These are phyloP conservation scores for Sporisorium graminicola DNA, from an alignment of 1,284 basidiomycete genomes.

Conservation along the genomic window DNA sequence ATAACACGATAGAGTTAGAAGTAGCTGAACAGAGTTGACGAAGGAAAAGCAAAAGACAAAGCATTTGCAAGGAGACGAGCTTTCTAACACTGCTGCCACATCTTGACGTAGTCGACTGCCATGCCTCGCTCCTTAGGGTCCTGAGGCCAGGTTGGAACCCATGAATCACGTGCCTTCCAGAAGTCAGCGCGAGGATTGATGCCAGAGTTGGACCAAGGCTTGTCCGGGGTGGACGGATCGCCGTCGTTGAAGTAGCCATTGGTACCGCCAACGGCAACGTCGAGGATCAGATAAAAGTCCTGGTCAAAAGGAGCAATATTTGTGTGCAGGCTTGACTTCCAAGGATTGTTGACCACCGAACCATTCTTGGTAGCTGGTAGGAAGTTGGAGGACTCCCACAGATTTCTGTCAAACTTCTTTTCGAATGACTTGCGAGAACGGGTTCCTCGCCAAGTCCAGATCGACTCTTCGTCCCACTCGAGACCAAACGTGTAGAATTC, in stretches of 20 bases:
- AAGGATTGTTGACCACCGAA: slow-evolving; percentile 75
- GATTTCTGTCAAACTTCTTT: slow-evolving; percentile 73
- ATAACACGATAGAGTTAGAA: no score
- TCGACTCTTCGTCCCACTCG: slow-evolving; percentile 83
- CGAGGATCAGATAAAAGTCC: slow-evolving; percentile 83
- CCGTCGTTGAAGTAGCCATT: slow-evolving; percentile 81
- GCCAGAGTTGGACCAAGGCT: slow-evolving; percentile 83
- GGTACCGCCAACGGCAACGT: slow-evolving; percentile 84
- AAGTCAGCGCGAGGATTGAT: slow-evolving; percentile 79
- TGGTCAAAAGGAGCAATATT: slow-evolving; percentile 84
- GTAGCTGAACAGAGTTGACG: no score
- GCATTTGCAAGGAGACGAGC: background rate
- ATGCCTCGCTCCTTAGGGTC: slow-evolving; percentile 74
- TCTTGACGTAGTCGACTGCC: slow-evolving; percentile 80
- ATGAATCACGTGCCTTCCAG: slow-evolving; percentile 71
- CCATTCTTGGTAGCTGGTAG: slow-evolving; percentile 80
- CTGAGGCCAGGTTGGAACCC: slow-evolving; percentile 44
- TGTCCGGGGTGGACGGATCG: slow-evolving; percentile 74
- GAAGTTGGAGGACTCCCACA: slow-evolving; percentile 82
- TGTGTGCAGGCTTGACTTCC: slow-evolving; percentile 6
- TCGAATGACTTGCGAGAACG: slow-evolving; percentile 79
- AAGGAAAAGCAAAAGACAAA: no score
- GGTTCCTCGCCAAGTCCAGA: slow-evolving; percentile 78
- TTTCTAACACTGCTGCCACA: slow-evolving; percentile 73
- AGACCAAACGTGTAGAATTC: slow-evolving; percentile 82